Evolutionary conservation across 2,329 filamentous ascomycete species (phyloP), one percentile per base, ranked within the genome.

Genomic region (Lachnellula cervina): DNA sequence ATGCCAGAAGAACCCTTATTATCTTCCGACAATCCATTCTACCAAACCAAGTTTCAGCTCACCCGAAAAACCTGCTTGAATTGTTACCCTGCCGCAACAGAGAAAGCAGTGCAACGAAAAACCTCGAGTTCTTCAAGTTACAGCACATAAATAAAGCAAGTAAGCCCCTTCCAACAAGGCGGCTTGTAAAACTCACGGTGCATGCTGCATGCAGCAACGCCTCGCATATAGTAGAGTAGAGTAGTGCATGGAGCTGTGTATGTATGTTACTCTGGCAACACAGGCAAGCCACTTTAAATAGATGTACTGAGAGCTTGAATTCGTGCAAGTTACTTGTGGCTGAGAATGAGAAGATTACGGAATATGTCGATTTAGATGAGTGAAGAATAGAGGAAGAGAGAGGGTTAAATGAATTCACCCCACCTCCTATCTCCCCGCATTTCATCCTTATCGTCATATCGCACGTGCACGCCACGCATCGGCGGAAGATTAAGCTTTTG

Each of bases 171-270:
- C 19, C 42, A 21, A 21, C 9, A 44, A 19, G 19, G 19, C 11
- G 42, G 11, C 19, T 21, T 44, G 19, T 19, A 34, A 32, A 44
- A 46, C 23, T 52, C 43, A 44, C 45, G 19, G 50, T 52, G 51
- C 51, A 57, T 57, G 48, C 47, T 52, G 35, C 45, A 46, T 57
- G 46, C 55, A 57, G 46, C 23, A 35, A 45, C 23, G 34, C 51
- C 55, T 40, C 53, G 55, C 51, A 57, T 51, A 44, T 4, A 16
- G 16, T 19, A 17, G 40, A 6, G 5, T 7, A 5, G 25, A 6
- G 25, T 25, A 11, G 28, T 23, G 42, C 42, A 44, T 23, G 42
- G 9, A n/a, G 17, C 17, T 40, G 21, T 21, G 21, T 21, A 21
- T 25, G 42, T 44, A 19, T 32, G 28, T 32, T 32, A 32, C 28